Base-by-base conservation (phyloP, 73 alveolate genomes). In the Paramecium octaurelia region DNA sequence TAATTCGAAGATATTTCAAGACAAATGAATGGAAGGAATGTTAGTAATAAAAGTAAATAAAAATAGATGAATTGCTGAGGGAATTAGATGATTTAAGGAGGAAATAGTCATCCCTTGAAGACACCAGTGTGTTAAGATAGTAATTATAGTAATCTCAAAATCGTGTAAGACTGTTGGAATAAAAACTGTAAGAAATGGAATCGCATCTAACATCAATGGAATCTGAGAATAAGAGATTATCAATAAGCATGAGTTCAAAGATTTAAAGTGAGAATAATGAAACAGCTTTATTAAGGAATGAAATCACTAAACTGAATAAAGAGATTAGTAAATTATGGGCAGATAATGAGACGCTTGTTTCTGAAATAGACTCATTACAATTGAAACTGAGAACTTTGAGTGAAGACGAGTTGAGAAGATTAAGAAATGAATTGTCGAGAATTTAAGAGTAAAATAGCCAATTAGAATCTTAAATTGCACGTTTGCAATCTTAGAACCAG, bases 51-150 rank as follows among this genome's bases (percentile, higher is more conserved):
- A 75, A 38, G 57, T 54, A 54, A 42, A 80, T 24, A 14, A 48
- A 80, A 12, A 21, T 80, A 42, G 73, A 46, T 80, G 75, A 80
- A 23, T 80, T 80, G 48, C 8, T 73, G 68, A 35, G 59, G 10
- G 87, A 73, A 73, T 12, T 73, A 20, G 87, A 73, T 1, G 87
- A 73, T 73, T 16, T 73, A n/a, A 73, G 59, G 18, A 73, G 59
- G n/a, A 73, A 73, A 73, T 36, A 27, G 46, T 24, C 20, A 23
- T 68, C 40, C 24, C 1, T 68, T 31, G 84, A 75, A 40, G 88
- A 75, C 5, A 75, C 48, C 16, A 36, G 38, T 36, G 88, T 14
- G 7, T 40, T 75, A n/a, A 75, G 60, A 40, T 21, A 11, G 2
- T 75, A 75, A 75, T 75, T 75, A 18, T 9, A 4, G 16, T 36